Evolutionary conservation across 257 asterid genomes (phyloP), one percentile per base, ranked within the genome.

Genomic region (Cinchona pubescens): DNA sequence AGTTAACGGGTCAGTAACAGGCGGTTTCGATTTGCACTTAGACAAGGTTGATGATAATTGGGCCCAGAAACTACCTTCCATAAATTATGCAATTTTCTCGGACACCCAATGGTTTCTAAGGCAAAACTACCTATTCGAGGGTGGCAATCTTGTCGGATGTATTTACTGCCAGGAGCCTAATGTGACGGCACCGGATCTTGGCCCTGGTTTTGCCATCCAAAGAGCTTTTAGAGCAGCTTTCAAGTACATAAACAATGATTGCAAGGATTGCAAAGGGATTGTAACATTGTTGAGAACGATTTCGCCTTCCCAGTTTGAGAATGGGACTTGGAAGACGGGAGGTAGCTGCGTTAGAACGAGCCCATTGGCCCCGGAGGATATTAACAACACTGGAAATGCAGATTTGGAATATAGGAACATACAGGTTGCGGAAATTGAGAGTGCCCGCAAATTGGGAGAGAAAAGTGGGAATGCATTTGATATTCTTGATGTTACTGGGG

Each of bases 41-140:
- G 89, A 88, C 76, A 65, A 77, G 63, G 53, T 83, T 5, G 84
- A 85, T 65, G 38, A 32, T 0, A 83, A 72, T 2, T 88, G 90
- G 90, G 78, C 82, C 2, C 64, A 73, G 30, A 82, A 80, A n/a
- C 74, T 88, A 64, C 76, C 88, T 3, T 23, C 63, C 2, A 43
- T 88, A 4, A 85, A 88, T 16, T 85, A 78, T 34, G 85, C 77
- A 53, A 74, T 88, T 76, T 73, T 88, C 80, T 88, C 91, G 5
- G 82, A 83, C 25, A 86, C 78, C 16, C 87, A 85, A 19, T 86
- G 91, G 91, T 88, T 88, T 69, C 71, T 80, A 67, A 71, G 89
- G 29, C 80, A 75, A 11, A 78, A 82, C 78, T 83, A 82, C 53
- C 55, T 87, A 12, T 79, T 82, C 72, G 85, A 77, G 38, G 75